Percentiles rank a stretch among this genome's conserved stretches.
Evolutionary conservation across 2,329 filamentous ascomycete genomes (phyloP).

Genomic region (Talaromyces sp.): DNA sequence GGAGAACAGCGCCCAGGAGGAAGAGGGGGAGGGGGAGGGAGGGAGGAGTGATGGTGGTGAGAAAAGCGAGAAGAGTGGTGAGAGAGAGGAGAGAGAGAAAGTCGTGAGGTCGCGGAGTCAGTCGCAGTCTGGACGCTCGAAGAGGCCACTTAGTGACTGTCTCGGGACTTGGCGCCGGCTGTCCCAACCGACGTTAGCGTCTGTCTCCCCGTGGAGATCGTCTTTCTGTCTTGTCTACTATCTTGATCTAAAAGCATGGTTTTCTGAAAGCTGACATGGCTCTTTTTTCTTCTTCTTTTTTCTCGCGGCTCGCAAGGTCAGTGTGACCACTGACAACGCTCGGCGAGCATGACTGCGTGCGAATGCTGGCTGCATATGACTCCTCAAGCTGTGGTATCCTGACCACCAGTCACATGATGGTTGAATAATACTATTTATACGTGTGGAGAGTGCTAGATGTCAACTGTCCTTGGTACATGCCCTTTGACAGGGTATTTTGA

Average conservation of each 20-base stretch:
- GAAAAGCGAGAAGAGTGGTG: conserved; percentile 1
- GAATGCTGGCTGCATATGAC: background rate
- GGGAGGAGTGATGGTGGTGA: background rate
- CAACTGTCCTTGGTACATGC: background rate
- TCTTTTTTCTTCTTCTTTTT: background rate
- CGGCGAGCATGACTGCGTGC: background rate
- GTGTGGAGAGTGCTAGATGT: background rate
- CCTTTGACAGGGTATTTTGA: background rate
- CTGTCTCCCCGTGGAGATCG: background rate
- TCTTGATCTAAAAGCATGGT: no score
- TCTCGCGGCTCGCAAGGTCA: background rate
- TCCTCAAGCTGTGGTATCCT: background rate
- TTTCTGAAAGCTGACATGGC: no score
- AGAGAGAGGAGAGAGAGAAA: background rate
- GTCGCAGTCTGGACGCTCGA: background rate
- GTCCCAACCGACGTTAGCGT: background rate
- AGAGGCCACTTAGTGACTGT: conserved; percentile 6
- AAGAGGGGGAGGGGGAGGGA: background rate
- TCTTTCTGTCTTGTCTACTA: background rate
- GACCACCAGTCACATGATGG: background rate
- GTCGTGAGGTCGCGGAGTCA: background rate
- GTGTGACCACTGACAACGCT: background rate
- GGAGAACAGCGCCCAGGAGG: background rate
- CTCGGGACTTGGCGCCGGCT: conserved; percentile 4
- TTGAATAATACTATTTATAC: background rate